Conservation (phyloP, 352 stramenopile species). For the Phytopythium ostracodes region DNA sequence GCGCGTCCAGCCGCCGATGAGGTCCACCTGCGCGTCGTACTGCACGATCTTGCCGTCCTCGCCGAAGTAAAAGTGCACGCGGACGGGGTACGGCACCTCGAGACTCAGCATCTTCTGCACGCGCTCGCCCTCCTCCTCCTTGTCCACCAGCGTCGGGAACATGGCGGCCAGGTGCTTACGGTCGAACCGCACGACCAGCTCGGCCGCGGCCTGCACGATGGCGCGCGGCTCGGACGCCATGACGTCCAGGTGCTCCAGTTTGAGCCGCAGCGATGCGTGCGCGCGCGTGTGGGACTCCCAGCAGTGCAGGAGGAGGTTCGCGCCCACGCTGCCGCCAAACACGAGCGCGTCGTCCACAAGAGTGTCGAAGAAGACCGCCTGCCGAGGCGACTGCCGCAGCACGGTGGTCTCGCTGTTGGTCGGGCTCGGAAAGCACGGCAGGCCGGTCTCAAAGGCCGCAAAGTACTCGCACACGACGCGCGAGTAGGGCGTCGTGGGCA, state of each 20-base stretch:
- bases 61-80: slow-evolving; percentile 46
- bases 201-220: slow-evolving; percentile 20
- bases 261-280: slow-evolving; percentile 37
- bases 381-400: slow-evolving; percentile 14
- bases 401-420: slow-evolving; percentile 15
- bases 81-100: slow-evolving; percentile 38
- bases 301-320: slow-evolving; percentile 36
- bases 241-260: slow-evolving; percentile 40
- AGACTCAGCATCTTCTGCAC: slow-evolving; percentile 35
- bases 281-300: slow-evolving; percentile 59
- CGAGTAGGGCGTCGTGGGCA: slow-evolving; percentile 9
- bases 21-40: slow-evolving; percentile 40
- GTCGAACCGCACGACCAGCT: slow-evolving; percentile 38
- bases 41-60: slow-evolving; percentile 32
- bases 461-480: slow-evolving; percentile 52
- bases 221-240: slow-evolving; percentile 29
- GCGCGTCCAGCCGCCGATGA: slow-evolving; percentile 23
- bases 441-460: slow-evolving; percentile 37
- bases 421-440: slow-evolving; percentile 32
- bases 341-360: slow-evolving; percentile 31
- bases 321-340: slow-evolving; percentile 40
- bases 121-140: slow-evolving; percentile 15
- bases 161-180: slow-evolving; percentile 48
- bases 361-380: slow-evolving; percentile 33
- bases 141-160: slow-evolving; percentile 36